A percentile compares a stretch with the other conserved stretches of the same genome.
Evolutionary conservation across 768 basidiomycete genomes (phyloP).

Genomic region (Wakefieldia striispora): DNA sequence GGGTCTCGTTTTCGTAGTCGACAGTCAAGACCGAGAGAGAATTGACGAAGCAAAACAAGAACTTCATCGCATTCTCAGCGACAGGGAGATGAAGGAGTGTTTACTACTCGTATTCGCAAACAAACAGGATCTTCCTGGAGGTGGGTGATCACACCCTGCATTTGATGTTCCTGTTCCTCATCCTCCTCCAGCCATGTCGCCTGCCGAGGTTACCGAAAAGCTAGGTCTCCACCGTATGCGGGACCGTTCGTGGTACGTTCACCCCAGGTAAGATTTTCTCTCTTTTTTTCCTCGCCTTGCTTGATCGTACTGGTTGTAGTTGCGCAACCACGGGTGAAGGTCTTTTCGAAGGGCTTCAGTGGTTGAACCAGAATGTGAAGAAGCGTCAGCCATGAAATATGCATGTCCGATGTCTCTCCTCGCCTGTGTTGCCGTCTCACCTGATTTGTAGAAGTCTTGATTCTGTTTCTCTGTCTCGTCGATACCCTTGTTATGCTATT

Average conservation of each 20-base stretch:
- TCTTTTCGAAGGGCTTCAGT: slow-evolving; percentile 94
- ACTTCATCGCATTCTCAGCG: slow-evolving; percentile 91
- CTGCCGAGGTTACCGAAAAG: slow-evolving; percentile 97
- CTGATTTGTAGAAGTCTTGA: slow-evolving; percentile 19
- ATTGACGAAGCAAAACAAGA: slow-evolving; percentile 97
- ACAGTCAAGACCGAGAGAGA: slow-evolving; percentile 92
- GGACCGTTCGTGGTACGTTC: slow-evolving; percentile 98
- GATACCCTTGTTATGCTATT: slow-evolving; percentile 36
- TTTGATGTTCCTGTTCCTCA: neutral
- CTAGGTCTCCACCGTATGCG: slow-evolving; percentile 94
- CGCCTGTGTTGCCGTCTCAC: slow-evolving; percentile 23
- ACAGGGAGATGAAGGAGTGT: slow-evolving; percentile 98
- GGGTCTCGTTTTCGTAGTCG: slow-evolving; percentile 97
- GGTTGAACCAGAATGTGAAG: slow-evolving; percentile 97
- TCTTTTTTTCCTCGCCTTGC: neutral
- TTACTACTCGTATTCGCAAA: slow-evolving; percentile 97
- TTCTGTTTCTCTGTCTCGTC: slow-evolving; percentile 16
- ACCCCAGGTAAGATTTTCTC: slow-evolving; percentile 72
- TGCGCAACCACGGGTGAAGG: slow-evolving; percentile 97
- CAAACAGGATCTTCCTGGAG: slow-evolving; percentile 97
- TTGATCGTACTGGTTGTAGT: slow-evolving; percentile 40
- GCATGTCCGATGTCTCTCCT: slow-evolving; percentile 16
- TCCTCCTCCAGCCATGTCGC: slow-evolving; percentile 79
- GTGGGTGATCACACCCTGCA: slow-evolving; percentile 44
- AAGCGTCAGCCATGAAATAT: slow-evolving; percentile 70